Percentiles rank a stretch among this genome's conserved stretches.
Evolutionary conservation across 495 filamentous ascomycete species (phyloP).

Genomic region (Talaromyces wortmannii): DNA sequence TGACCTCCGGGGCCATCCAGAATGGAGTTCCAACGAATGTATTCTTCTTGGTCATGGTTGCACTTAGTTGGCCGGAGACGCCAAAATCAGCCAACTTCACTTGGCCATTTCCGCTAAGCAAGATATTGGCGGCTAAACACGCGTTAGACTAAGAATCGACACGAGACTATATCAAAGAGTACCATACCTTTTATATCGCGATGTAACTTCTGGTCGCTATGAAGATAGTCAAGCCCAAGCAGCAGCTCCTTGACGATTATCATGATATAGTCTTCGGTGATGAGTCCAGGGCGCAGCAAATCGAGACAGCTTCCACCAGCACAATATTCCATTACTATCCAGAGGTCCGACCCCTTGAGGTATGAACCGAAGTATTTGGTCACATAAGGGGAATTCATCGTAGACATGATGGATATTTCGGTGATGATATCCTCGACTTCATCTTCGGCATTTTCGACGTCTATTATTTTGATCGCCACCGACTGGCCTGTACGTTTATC

Average conservation of each 20-base stretch:
- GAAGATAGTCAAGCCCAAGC: constrained; percentile 84
- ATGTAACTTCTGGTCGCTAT: constrained; percentile 91
- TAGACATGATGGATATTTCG: constrained; percentile 93
- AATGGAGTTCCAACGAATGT: constrained; percentile 98
- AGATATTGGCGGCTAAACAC: constrained; percentile 76
- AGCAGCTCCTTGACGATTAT: constrained; percentile 90
- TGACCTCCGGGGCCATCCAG: constrained; percentile 99
- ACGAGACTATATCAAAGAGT: not conserved
- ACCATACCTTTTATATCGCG: constrained; percentile 86
- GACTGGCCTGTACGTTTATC: constrained; percentile 78
- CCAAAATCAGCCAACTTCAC: constrained; percentile 98
- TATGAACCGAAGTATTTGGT: constrained; percentile 97
- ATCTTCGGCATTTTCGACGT: constrained; percentile 96
- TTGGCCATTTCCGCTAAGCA: constrained; percentile 81
- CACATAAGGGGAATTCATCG: constrained; percentile 87
- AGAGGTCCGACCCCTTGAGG: constrained; percentile 88
- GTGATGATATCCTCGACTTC: constrained; percentile 99
- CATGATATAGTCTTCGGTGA: constrained; percentile 88
- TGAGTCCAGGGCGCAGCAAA: constrained; percentile 85
- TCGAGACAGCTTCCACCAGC: constrained; percentile 90
- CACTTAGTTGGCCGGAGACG: constrained; percentile 92
- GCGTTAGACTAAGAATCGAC: constrained; percentile 4
- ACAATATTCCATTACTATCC: constrained; percentile 97
- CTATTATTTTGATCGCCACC: constrained; percentile 93
- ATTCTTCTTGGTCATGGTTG: constrained; percentile 99